Percentiles rank a stretch among this genome's conserved stretches.
phyloP scores from a whole-genome alignment of 1,139 yeast genomes.

The Ogataea hybrid region DNA sequence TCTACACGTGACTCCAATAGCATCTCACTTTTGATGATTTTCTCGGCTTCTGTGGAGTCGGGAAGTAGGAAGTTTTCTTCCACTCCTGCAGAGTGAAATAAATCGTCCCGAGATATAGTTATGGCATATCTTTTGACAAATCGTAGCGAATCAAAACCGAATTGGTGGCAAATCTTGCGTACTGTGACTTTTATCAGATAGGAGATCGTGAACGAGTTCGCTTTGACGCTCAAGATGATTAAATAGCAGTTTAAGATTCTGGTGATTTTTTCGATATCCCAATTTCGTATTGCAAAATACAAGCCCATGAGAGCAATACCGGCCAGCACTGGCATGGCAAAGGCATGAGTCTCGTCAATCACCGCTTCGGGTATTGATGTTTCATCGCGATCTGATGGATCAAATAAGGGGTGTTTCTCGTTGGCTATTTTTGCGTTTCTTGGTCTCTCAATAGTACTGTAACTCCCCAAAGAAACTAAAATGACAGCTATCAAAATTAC shows the following conservation, averaged over 20 bases:
- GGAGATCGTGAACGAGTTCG: conserved; percentile 30
- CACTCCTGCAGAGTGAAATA: conserved; percentile 32
- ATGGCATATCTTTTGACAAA: conserved; percentile 32
- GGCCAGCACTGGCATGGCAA: conserved; percentile 42
- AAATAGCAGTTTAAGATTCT: conserved; percentile 36
- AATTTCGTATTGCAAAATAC: conserved; percentile 37
- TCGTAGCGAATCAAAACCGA: conserved; percentile 22
- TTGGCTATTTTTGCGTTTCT: conserved; percentile 42
- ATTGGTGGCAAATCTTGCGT: conserved; percentile 28
- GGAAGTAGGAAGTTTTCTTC: conserved; percentile 25
- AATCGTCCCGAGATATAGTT: conserved; percentile 34
- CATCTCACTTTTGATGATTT: conserved; percentile 25
- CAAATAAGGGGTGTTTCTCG: conserved; percentile 39
- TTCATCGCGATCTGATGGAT: conserved; percentile 45
- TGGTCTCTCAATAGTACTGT: conserved; percentile 44
- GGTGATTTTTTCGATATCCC: conserved; percentile 33
- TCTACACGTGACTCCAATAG: conserved; percentile 20
- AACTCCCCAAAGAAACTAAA: conserved; percentile 40
- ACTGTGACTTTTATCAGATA: conserved; percentile 26
- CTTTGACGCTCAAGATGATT: conserved; percentile 30
- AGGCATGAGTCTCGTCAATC: conserved; percentile 33
- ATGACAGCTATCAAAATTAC: conserved; percentile 29
- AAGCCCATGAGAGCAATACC: conserved; percentile 37
- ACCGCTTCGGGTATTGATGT: conserved; percentile 26
- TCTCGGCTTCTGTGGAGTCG: conserved; percentile 27